These are phyloP conservation scores for Neocucurbitaria cava DNA, from an alignment of 2,329 filamentous ascomycete species.

Conservation along the genomic window DNA sequence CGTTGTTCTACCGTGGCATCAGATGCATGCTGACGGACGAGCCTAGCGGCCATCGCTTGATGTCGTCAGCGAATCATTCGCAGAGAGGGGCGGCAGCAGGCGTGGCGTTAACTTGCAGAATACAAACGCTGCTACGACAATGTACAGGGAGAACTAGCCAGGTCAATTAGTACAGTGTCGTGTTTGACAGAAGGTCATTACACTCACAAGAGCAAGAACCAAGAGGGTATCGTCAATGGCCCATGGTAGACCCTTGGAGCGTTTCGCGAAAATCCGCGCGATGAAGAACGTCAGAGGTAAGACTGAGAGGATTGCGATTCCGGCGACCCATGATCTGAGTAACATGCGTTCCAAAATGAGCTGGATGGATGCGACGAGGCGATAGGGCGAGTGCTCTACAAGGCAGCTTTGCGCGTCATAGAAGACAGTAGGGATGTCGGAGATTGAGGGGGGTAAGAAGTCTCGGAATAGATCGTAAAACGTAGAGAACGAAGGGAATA, in stretches of 20 bases:
- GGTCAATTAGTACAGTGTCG: neutral
- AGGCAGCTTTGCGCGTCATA: conserved; percentile 13
- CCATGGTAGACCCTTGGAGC: conserved; percentile 19
- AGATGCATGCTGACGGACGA: conserved; percentile 16
- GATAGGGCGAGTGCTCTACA: conserved; percentile 9
- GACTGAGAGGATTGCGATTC: conserved; percentile 21
- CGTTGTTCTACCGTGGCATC: conserved; percentile 12
- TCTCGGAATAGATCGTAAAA: conserved; percentile 6
- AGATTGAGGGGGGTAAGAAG: conserved; percentile 4
- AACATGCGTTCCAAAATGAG: conserved; percentile 12
- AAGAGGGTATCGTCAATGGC: conserved; percentile 32
- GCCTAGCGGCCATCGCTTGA: conserved; percentile 23
- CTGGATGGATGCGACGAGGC: conserved; percentile 1
- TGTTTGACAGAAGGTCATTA: neutral
- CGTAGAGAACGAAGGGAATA: neutral
- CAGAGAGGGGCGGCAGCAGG: neutral
- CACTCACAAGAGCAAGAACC: conserved; percentile 24
- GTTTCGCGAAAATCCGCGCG: conserved; percentile 30
- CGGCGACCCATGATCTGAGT: conserved; percentile 15
- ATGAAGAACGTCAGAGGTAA: conserved; percentile 25
- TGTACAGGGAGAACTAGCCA: conserved; percentile 23
- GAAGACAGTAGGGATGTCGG: neutral
- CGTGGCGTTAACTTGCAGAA: conserved; percentile 25
- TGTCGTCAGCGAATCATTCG: conserved; percentile 6
- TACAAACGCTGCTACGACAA: conserved; percentile 20